Evolutionary conservation across 257 asterid species (phyloP), one percentile per base, ranked within the genome.

Genomic region (Solanum sejunctum): DNA sequence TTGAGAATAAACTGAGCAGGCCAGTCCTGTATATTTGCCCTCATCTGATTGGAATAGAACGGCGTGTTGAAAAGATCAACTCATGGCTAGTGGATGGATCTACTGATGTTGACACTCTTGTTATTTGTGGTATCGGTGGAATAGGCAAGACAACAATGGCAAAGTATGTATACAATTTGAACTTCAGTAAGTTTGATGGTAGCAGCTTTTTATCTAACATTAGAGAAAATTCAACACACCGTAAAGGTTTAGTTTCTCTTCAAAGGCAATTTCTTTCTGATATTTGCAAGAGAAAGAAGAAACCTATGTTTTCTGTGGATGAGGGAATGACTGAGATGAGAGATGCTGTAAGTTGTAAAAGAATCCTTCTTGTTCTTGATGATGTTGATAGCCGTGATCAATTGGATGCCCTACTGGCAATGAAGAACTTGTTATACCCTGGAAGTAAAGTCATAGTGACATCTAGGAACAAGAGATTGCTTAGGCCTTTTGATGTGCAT

Each of bases 131-230:
- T 26, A 71, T 85, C 36, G 85, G 88, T 56, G 88, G 88, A 56
- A 81, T 85, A 67, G 88, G 88, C 21, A 85, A 85, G 88, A 85
- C 83, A 63, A 85, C 88, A 58, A 49, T 85, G 78, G 88, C 88
- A 41, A 81, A 85, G 79, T 54, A 16, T 85, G 82, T 85, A 21
- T 85, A 81, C 45, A 85, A 81, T 82, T 45, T 81, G 43, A 85
- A 81, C 71, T 66, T 10, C 43, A 70, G 79, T 28, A 43, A 81
- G 66, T 85, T 85, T 70, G 85, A 85, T 55, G 70, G 83, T 43
- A 85, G 88, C 88, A 85, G 88, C 83, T 85, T 85, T 58, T 80
- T 85, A 28, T 79, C 85, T 63, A 85, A 85, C 45, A 32, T 85
- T 45, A 85, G 85, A 81, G 85, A 85, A 67, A 71, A 36, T 45